Percentiles rank a stretch among this genome's conserved stretches.
Conservation (phyloP, 2,329 filamentous ascomycete genomes). For the Cercospora zeae-maydis region DNA sequence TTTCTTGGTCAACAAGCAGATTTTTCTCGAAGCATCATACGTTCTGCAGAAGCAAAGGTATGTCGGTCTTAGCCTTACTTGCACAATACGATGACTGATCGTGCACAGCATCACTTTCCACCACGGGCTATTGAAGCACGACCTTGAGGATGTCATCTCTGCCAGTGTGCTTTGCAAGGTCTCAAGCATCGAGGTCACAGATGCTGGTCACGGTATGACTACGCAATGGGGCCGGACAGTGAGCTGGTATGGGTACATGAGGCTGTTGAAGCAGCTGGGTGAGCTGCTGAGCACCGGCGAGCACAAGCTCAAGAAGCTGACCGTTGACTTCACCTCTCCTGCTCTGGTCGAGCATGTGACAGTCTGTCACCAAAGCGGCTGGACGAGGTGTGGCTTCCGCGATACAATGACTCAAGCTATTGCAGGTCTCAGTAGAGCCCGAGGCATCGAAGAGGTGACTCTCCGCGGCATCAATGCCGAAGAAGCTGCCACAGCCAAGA, state of each 20-base stretch:
- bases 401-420: slow-evolving; percentile 24
- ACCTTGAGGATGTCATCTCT: slow-evolving; percentile 23
- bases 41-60: slow-evolving; percentile 25
- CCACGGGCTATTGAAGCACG: slow-evolving; percentile 27
- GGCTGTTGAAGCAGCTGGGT: slow-evolving; percentile 27
- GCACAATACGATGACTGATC: background rate
- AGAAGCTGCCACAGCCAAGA: slow-evolving; percentile 25
- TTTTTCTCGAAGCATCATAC: slow-evolving; percentile 33
- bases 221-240: slow-evolving; percentile 14
- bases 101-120: slow-evolving; percentile 29
- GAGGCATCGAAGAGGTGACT: slow-evolving; percentile 26
- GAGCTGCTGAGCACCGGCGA: slow-evolving; percentile 21
- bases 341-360: slow-evolving; percentile 29
- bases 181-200: slow-evolving; percentile 66
- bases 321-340: slow-evolving; percentile 25
- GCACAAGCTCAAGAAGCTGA: slow-evolving; percentile 33
- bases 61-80: background rate
- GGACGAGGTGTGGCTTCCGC: slow-evolving; percentile 30
- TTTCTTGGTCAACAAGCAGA: slow-evolving; percentile 37
- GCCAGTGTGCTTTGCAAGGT: slow-evolving; percentile 27
- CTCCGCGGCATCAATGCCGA: slow-evolving; percentile 25
- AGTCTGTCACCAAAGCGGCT: slow-evolving; percentile 20
- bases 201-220: slow-evolving; percentile 76
- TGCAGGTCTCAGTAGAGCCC: slow-evolving; percentile 19
- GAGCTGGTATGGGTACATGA: slow-evolving; percentile 32